Evolutionary conservation across 768 basidiomycete species (phyloP).

Genomic region (Steccherinum ochraceum): DNA sequence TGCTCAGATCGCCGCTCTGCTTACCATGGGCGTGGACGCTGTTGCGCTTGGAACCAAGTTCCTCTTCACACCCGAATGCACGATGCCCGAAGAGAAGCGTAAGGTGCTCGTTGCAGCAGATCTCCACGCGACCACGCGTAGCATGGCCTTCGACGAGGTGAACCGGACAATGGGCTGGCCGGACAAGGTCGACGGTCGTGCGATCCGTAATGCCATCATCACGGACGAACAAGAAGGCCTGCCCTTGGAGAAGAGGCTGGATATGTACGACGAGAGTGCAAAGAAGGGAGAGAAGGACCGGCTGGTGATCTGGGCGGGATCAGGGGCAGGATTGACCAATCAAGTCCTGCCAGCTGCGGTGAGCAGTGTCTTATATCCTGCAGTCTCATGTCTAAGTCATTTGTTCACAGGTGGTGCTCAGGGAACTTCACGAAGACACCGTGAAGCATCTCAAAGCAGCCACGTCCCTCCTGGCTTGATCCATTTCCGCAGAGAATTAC

Average conservation of each 20-base stretch:
- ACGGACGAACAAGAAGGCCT: conserved; percentile 48
- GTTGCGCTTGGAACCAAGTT: conserved; percentile 74
- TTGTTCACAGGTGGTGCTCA: background rate
- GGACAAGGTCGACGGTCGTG: conserved; percentile 37
- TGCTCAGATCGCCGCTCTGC: conserved; percentile 54
- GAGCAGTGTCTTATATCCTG: no score
- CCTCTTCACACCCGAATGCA: conserved; percentile 57
- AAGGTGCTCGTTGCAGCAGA: conserved; percentile 23
- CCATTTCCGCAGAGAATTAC: no score
- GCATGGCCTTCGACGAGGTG: conserved; percentile 27
- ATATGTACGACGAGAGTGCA: conserved; percentile 40
- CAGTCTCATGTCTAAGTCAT: no score
- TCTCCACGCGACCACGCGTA: conserved; percentile 22
- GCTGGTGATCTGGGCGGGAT: conserved; percentile 6
- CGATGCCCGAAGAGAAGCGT: conserved; percentile 28
- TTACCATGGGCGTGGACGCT: conserved; percentile 64
- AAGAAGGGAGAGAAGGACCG: conserved; percentile 36
- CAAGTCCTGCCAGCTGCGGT: conserved; percentile 27
- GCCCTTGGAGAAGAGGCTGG: conserved; percentile 34
- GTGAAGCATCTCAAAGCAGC: background rate
- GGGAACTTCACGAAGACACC: background rate
- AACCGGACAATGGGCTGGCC: conserved; percentile 27
- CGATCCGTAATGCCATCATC: conserved; percentile 49
- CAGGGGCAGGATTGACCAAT: conserved; percentile 4
- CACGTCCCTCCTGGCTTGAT: background rate